Base-by-base conservation (phyloP, 2,329 filamentous ascomycete genomes). In the Fusarium dimerum region DNA sequence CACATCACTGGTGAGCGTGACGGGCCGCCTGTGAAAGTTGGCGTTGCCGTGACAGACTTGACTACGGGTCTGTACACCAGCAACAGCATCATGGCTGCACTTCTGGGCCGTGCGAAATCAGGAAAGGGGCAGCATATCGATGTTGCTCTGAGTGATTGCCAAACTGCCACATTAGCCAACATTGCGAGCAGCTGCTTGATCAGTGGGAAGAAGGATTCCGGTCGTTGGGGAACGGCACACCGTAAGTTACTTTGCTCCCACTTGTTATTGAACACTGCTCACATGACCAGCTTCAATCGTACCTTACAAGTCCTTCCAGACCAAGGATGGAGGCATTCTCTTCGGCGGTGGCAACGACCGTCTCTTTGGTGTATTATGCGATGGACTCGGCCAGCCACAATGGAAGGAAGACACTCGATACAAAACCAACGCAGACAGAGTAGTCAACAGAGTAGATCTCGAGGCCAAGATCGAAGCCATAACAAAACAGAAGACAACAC, bases 141-240 rank as follows among this genome's bases (percentile, higher is more conserved):
- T 70, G 88, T 94, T 17, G 85, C 90, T 1, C 76, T 99, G 53
- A 95, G 91, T 59, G 94, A 99, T 69, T 97, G 92, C 65, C 94
- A 99, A 68, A 92, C 94, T 16, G 94, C 92, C 1, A 97, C 92
- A 0, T 75, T 99, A 42, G 86, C 91, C n/a, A 99, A 97, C 68
- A 91, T 99, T 66, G 94, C 93, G 9, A 96, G 90, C 68, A 96
- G 92, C 54, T 91, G 88, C 54, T 76, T 99, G 40, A 88, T 97
- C 57, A 95, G 89, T 63, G 92, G 92, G 2, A 76, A 96, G 71
- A 88, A 87, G 61, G 94, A 99, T 68, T 83, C 86, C 3, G 94
- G 94, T 0, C 82, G 94, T 58, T 97, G 94, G 93, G 94, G 94
- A 7, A 99, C 94, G 4, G 93, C 93, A 41, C 94, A 99, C 78